Base-by-base conservation (phyloP, 331 rosid genomes). In the Ulmus americana region DNA sequence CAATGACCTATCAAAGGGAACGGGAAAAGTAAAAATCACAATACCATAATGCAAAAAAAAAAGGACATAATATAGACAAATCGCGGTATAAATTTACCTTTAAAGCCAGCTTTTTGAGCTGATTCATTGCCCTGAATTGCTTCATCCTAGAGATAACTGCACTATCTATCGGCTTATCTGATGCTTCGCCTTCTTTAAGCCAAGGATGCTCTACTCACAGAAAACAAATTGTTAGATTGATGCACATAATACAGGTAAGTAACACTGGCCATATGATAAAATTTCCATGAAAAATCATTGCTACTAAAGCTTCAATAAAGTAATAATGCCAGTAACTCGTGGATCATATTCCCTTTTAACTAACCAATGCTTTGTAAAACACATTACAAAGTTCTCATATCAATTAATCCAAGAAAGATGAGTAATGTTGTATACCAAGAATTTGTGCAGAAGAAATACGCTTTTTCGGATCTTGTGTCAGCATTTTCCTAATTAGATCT, bases 51-150 rank as follows among this genome's bases (percentile, higher is more conserved):
- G 42, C 28, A 46, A 39, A 38, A 15, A 44, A 39, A 13, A 50
- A 8, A 56, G 67, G 67, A 55, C 67, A 44, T 16, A 56, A 73
- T 50, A 45, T 6, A 10, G 18, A 59, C 60, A 50, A 15, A 76
- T 44, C n/a, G 60, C n/a, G 60, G 55, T 35, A 74, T 10, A 16
- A 20, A 0, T 68, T 75, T 85, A 88, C 97, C 96, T 86, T 88
- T 81, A 88, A 61, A 46, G 96, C 97, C 39, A 91, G 90, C 74
- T 88, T 80, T 71, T 91, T 91, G 70, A 91, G 95, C 88, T 88
- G 86, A 74, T 91, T 91, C 97, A 91, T 91, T 77, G 97, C 97
- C 82, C 94, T 85, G 87, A 88, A 86, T 69, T 88, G 95, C 83
- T 91, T 91, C 95, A 91, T 78, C 74, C 97, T 86, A 5, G 90